Evolutionary conservation across 805 yeast species (phyloP), one percentile per base, ranked within the genome.

Genomic region (Wickerhamomyces queroliae): DNA sequence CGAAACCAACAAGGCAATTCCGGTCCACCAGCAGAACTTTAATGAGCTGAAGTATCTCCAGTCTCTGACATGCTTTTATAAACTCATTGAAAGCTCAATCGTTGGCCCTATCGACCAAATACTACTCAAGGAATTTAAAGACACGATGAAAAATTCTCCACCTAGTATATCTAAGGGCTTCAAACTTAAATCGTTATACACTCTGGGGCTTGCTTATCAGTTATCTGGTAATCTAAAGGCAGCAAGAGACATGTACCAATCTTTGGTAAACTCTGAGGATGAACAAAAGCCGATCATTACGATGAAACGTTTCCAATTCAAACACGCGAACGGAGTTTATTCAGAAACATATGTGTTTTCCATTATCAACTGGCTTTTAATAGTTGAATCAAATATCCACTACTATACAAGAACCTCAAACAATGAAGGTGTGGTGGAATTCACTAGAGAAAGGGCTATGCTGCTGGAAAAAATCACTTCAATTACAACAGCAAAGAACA

Each of bases 201-300:
- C 48, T 1, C 28, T 35, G 8, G 50, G 53, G 3, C n/a, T 52
- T 20, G 37, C 28, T 7, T 29, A 32, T 21, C 61, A 56, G 33
- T 26, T 40, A 7, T 29, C 25, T 6, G 53, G 52, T 10, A 31
- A 46, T 5, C 18, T 45, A 11, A 18, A 37, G 10, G 17, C 31
- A 2, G 46, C 55, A 2, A 46, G 47, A 19, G 4, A 12, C 8
- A n/a, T 38, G 6, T 44, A 40, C 36, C 19, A 11, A 34, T 33
- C 4, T 38, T 53, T 27, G 23, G 8, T 22, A 32, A 21, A 34
- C 24, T 18, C 35, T 12, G 32, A 19, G 18, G 26, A 33, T n/a
- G n/a, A n/a, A n/a, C n/a, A n/a, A n/a, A n/a, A n/a, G n/a, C n/a
- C n/a, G n/a, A n/a, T n/a, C n/a, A n/a, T n/a, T n/a, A n/a, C n/a